Evolutionary conservation across 2,329 filamentous ascomycete species (phyloP).

Genomic region (Venturia pyrina): DNA sequence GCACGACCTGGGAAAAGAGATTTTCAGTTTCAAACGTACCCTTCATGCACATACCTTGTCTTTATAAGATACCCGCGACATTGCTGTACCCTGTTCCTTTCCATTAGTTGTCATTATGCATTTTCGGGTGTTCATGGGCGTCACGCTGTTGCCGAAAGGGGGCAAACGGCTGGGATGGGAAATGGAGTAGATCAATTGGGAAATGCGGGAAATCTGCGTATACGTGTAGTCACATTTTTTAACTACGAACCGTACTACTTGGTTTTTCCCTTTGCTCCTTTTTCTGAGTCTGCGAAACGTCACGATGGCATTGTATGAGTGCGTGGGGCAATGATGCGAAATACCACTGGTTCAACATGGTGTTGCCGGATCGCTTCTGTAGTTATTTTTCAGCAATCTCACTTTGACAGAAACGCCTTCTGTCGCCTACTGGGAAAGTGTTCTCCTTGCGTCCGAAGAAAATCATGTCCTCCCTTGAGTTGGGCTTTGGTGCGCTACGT

Average conservation of each 20-base stretch:
- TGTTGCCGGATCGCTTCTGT: background rate
- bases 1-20: background rate
- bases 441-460: too few relatives aligned
- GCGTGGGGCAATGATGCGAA: background rate
- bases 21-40: background rate
- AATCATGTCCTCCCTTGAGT: too few relatives aligned
- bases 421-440: too few relatives aligned
- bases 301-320: background rate
- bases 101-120: background rate
- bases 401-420: background rate
- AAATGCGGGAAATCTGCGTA: background rate
- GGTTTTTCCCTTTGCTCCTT: background rate
- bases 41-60: conserved; percentile 7
- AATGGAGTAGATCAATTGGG: background rate
- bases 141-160: background rate
- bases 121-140: background rate
- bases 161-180: background rate
- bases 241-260: background rate
- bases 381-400: background rate
- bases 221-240: background rate
- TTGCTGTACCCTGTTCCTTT: background rate
- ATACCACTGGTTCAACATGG: background rate
- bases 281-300: background rate
- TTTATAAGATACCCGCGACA: conserved; percentile 6
- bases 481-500: too few relatives aligned